phyloP scores from a whole-genome alignment of 1,284 basidiomycete species.

The Apiotrichum akiyoshidainum region DNA sequence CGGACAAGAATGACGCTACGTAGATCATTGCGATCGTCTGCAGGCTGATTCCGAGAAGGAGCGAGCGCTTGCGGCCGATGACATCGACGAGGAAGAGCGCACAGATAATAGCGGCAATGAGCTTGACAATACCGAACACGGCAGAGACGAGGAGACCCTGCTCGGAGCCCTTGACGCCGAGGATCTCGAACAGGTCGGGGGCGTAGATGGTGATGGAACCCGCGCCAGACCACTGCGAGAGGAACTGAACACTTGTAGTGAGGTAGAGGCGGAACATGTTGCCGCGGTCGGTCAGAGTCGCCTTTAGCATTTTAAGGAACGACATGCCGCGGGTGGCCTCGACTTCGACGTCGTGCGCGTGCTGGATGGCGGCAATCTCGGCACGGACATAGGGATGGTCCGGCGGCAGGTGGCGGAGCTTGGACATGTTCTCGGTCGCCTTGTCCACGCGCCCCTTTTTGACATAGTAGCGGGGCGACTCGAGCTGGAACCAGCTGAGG shows the following conservation, averaged over 20 bases:
- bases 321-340: slow-evolving; percentile 11
- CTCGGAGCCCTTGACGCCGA: slow-evolving; percentile 11
- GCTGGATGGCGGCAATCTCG: slow-evolving; percentile 27
- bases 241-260: slow-evolving; percentile 11
- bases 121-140: slow-evolving; percentile 18
- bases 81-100: slow-evolving; percentile 19
- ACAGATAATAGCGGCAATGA: slow-evolving; percentile 10
- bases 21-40: slow-evolving; percentile 14
- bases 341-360: slow-evolving; percentile 14
- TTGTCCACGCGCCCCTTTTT: slow-evolving; percentile 23
- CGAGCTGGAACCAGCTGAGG: slow-evolving; percentile 14
- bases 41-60: slow-evolving; percentile 12
- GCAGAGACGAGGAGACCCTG: slow-evolving; percentile 11
- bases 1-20: slow-evolving; percentile 13
- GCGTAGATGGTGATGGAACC: slow-evolving; percentile 19
- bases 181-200: slow-evolving; percentile 13
- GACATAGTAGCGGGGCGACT: slow-evolving; percentile 28
- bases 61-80: slow-evolving; percentile 16
- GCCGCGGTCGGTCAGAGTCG: slow-evolving; percentile 3
- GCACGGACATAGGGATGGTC: slow-evolving; percentile 22
- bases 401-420: slow-evolving; percentile 22
- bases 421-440: slow-evolving; percentile 21
- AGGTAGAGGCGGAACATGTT: slow-evolving; percentile 13
- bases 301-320: slow-evolving; percentile 5
- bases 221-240: slow-evolving; percentile 18